Conservation (phyloP, 2,329 filamentous ascomycete species). For the Thielaviopsis musarum region DNA sequence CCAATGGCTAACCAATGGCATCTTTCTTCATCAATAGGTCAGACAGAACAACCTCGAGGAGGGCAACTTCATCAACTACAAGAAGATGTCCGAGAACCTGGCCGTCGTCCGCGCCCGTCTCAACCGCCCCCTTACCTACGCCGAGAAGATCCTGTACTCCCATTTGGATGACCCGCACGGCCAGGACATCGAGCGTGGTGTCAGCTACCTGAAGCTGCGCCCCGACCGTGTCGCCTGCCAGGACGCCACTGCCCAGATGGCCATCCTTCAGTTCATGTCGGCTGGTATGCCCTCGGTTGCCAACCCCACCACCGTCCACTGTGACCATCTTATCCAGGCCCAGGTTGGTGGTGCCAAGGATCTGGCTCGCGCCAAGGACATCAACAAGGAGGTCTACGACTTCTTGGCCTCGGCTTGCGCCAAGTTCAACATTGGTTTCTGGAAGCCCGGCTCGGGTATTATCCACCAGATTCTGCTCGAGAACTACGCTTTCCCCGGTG, state of each 20-base stretch:
- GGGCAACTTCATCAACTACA: conserved; percentile 97
- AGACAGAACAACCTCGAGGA: conserved; percentile 96
- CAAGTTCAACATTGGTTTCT: conserved; percentile 99
- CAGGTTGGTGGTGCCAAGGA: conserved; percentile 88
- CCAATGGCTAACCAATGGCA: neutral
- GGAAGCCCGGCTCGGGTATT: conserved; percentile 95
- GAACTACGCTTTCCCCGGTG: conserved; percentile 98
- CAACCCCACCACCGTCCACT: conserved; percentile 92
- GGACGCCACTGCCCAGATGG: conserved; percentile 99
- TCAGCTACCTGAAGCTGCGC: conserved; percentile 89
- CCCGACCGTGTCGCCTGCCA: conserved; percentile 98
- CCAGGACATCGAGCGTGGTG: conserved; percentile 91
- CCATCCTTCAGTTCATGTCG: conserved; percentile 98
- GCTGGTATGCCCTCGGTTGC: conserved; percentile 91
- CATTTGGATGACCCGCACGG: conserved; percentile 93
- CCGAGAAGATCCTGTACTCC: conserved; percentile 98
- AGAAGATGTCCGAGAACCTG: conserved; percentile 98
- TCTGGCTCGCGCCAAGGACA: conserved; percentile 72
- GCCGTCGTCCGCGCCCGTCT: conserved; percentile 74
- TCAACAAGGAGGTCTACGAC: conserved; percentile 99
- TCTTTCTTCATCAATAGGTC: conserved; percentile 30
- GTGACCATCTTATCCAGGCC: conserved; percentile 97
- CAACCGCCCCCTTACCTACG: conserved; percentile 83
- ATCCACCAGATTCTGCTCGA: conserved; percentile 98
- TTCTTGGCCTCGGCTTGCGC: conserved; percentile 87